Evolutionary conservation across 352 stramenopile species (phyloP), one percentile per base, ranked within the genome.

Genomic region (Globisporangium nodosum): DNA sequence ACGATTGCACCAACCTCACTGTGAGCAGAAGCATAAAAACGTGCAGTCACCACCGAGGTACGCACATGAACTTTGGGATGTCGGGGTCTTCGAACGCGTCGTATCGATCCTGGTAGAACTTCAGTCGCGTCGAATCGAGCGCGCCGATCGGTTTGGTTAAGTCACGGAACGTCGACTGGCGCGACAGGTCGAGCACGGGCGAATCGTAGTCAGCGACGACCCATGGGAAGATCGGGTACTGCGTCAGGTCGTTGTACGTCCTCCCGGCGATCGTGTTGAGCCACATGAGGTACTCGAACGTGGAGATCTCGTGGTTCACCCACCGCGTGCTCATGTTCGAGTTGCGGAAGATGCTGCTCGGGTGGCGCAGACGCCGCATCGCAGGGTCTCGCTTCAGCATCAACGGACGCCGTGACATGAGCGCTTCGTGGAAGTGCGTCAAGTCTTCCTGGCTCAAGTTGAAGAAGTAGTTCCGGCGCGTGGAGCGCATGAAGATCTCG

Each of bases 131-230:
- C 4, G 85, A 74, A 54, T 98, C 97, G 18, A 99, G 76, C 8
- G 98, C 98, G 31, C 98, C 98, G 40, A 99, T 92, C 21, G 98
- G 97, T 60, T 99, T 99, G 8, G 74, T 86, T 18, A 99, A 69
- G 74, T 99, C 96, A 50, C 98, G 87, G 69, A 97, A 99, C 9
- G 92, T 85, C 9, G 85, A 75, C 3, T 71, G 81, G 42, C 78
- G 64, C 35, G 73, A 66, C 27, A 94, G 64, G 55, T 95, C 85
- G 16, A 96, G 60, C 16, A 54, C 70, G 20, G 63, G n/a, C 1
- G 81, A 94, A 31, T 90, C 81, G 64, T 96, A 97, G 66, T 97
- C 84, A 0, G 85, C 74, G 20, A 97, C 63, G n/a, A 97, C 67
- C 88, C 88, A 97, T 11, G 90, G 89, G 54, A 97, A 97, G 30